Evolutionary conservation across 345 rosid genomes (phyloP), one percentile per base, ranked within the genome.

Genomic region (Salix viminalis): DNA sequence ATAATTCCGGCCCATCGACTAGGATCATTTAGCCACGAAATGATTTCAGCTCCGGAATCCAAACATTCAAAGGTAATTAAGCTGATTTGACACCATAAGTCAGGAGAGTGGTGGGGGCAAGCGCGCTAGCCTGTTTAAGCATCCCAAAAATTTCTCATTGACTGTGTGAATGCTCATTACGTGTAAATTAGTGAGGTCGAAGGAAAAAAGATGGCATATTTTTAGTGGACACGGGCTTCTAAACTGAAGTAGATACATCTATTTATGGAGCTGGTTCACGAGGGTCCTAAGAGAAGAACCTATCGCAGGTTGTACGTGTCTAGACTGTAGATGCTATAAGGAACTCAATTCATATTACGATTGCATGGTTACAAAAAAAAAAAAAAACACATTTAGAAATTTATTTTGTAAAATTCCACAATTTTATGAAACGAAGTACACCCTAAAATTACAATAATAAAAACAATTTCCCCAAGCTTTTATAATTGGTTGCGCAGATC

Each of bases 31-130:
- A 24, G 48, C 54, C 58, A 52, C 71, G 64, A 71, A 65, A 64
- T 64, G 70, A 76, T 69, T 79, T 54, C 64, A 19, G 76, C 42
- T 69, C 76, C 70, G 69, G 79, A 74, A 71, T 67, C 65, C 44
- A 41, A 41, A 41, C 44, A 41, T 41, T 41, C 36, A 34, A 73
- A 69, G 65, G 70, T 23, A 28, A 28, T 28, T 28, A 50, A 30
- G 58, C 65, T 68, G 84, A 83, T 80, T 71, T 77, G 86, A 80
- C 83, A 76, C 84, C 82, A 77, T 75, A 34, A 23, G 44, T 19
- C 52, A 21, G 15, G 54, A 7, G 66, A 7, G 66, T 71, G 75
- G 81, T 71, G 79, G 81, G 86, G 75, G 60, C 75, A n/a, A 67
- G 60, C 75, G 16, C 61, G 67, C 77, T 46, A 48, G 62, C 69